Conservation (phyloP, 192 early-diverging fungal species). For the Mortierella hygrophila region DNA sequence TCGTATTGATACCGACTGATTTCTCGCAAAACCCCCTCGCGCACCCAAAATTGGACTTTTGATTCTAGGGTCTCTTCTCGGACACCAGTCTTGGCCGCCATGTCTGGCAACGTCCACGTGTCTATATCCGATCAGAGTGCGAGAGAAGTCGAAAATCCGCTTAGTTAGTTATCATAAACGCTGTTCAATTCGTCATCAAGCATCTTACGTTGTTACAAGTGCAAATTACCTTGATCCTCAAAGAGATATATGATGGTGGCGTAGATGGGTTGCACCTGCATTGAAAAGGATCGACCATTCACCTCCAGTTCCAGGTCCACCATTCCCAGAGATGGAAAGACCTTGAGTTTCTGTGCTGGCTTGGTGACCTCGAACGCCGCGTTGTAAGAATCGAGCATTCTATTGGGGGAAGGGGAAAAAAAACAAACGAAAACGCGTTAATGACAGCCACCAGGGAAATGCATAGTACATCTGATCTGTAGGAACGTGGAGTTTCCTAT, state of each 20-base stretch:
- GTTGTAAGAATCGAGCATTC: conserved; percentile 59
- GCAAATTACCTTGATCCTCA: conserved; percentile 44
- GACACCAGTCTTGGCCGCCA: conserved; percentile 15
- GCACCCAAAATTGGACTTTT: conserved; percentile 36
- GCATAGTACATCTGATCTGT: neutral
- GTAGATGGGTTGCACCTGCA: conserved; percentile 66
- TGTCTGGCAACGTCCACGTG: conserved; percentile 20
- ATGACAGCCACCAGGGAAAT: neutral
- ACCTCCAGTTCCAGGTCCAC: conserved; percentile 71
- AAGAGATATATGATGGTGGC: conserved; percentile 65
- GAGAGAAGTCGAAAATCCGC: neutral
- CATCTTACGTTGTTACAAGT: neutral
- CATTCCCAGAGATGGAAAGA: conserved; percentile 64
- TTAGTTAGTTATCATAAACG: neutral
- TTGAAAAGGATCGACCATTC: conserved; percentile 58
- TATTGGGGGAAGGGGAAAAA: neutral
- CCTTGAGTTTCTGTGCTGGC: conserved; percentile 70
- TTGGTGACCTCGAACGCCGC: conserved; percentile 62
- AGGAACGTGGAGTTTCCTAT: neutral
- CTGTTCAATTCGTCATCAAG: neutral
- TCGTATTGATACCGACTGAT: conserved; percentile 22
- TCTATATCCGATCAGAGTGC: neutral
- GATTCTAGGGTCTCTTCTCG: conserved; percentile 20
- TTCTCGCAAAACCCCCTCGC: conserved; percentile 31
- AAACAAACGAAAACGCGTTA: neutral